Base-by-base conservation (phyloP, 495 filamentous ascomycete species). In the Penicillium coffeae region DNA sequence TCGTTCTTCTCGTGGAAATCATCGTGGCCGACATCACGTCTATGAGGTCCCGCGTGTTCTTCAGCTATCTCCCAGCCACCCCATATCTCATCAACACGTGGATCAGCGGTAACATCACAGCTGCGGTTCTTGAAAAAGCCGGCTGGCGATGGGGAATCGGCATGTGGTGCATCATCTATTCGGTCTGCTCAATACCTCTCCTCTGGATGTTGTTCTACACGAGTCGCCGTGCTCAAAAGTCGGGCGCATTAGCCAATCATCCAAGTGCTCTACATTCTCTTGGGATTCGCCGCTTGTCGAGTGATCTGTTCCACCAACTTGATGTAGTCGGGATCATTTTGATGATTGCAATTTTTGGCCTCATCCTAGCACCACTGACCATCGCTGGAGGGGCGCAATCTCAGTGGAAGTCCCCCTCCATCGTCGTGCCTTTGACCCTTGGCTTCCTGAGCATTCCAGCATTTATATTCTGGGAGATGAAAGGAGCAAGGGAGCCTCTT, bases 121-220 rank as follows among this genome's bases (percentile, higher is more conserved):
- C 21, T 3, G 22, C 42, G 1, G 48, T 51, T 38, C 14, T 51
- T 5, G 21, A 21, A 7, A 36, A 14, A 5, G 39, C 42, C 6
- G 25, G 25, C 8, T 51, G 48, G 48, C 21, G 41, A 8, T 51
- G 48, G 48, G 48, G 48, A 12, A 45, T 51, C 12, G 48, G 48
- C 22, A 51, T 51, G 48, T 51, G 48, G 48, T 39, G 42, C n/a
- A 40, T 51, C 16, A 51, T 51, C 1, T 51, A 45, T 19, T 14
- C 35, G 0, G 22, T 51, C 15, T 34, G 35, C 15, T 44, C 42
- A 5, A 8, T 45, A 14, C 48, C 48, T 34, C 41, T 51, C 13
- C 33, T 51, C 0, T 37, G 34, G 19, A 51, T 22, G 2, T 21
- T 51, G 34, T 45, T 32, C 9, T 33, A 35, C 18, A 45, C 42